A percentile compares a stretch with the other conserved stretches of the same genome.
These are phyloP conservation scores for Hyphopichia khmerensis DNA, from an alignment of 1,139 yeast genomes.

Conservation along the genomic window DNA sequence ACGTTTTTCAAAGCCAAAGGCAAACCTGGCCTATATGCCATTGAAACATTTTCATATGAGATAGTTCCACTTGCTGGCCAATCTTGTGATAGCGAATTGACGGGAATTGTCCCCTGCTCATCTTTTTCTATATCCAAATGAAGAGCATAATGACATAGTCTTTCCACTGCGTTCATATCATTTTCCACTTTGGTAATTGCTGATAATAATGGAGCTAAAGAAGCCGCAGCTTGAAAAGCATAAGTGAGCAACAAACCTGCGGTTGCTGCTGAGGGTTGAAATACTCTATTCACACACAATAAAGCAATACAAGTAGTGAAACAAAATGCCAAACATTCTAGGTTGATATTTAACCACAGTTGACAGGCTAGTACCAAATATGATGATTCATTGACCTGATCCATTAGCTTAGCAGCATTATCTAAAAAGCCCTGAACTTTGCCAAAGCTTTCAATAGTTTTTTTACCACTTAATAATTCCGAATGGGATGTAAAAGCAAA, in stretches of 20 bases:
- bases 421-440: conserved; percentile 15
- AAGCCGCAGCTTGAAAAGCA: conserved; percentile 24
- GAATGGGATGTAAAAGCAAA: conserved; percentile 17
- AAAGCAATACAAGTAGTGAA: conserved; percentile 22
- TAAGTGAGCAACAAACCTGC: conserved; percentile 27
- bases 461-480: conserved; percentile 27
- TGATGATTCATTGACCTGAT: conserved; percentile 28
- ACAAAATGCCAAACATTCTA: conserved; percentile 21
- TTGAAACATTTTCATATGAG: conserved; percentile 14
- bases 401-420: conserved; percentile 18
- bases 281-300: conserved; percentile 23
- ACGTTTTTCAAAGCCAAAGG: conserved; percentile 20
- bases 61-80: conserved; percentile 10
- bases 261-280: conserved; percentile 24
- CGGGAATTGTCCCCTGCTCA: conserved; percentile 29
- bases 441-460: conserved; percentile 24
- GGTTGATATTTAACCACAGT: conserved; percentile 26
- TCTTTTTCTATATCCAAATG: conserved; percentile 56
- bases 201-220: conserved; percentile 23
- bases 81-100: not conserved
- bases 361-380: conserved; percentile 24
- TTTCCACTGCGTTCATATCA: conserved; percentile 30
- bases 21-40: conserved; percentile 18
- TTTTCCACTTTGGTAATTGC: conserved; percentile 28
- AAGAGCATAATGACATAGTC: conserved; percentile 25